Base-by-base conservation (phyloP, 2,329 filamentous ascomycete genomes). In the Ramichloridium luteum region DNA sequence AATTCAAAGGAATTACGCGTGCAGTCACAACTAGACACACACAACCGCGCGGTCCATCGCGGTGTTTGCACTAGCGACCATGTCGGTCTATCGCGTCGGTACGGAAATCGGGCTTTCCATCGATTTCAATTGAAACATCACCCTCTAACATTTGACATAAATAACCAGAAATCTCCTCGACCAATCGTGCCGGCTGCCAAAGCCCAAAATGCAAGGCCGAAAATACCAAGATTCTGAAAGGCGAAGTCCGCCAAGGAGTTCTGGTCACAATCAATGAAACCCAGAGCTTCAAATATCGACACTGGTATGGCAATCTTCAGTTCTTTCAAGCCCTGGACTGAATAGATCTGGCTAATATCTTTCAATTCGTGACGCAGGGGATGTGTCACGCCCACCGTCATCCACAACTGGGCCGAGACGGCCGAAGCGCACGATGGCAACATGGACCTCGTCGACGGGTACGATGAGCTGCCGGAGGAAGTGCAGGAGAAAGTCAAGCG, bases 331-430 rank as follows among this genome's bases (percentile, higher is more conserved):
- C 18, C 18, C 16, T 25, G 11, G n/a, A n/a, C n/a, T n/a, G n/a
- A n/a, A n/a, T n/a, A n/a, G n/a, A n/a, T n/a, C n/a, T n/a, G n/a
- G n/a, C 14, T 14, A 17, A 14, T 9, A 6, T 14, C 20, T 17
- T n/a, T 23, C 8, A 23, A 8, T n/a, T 8, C 20, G n/a, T 23
- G 8, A n/a, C 3, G 13, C 30, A 93, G 86, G 86, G 86, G 88
- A 16, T 96, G 88, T 48, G 73, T 86, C 20, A 93, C 84, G 11
- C 85, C 85, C 13, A 65, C 68, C 33, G 73, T 83, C 48, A 61
- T 94, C 37, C 49, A 62, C 35, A 77, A 81, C 41, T 58, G 85
- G 28, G 70, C 76, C 37, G 65, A 75, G 4, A 55, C 62, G 5
- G 66, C 75, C 39, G 20, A n/a, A 8, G 20, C 20, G n/a, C 8